Conservation (phyloP, 371 early-diverging fungal species). For the Entomophthora muscae region DNA sequence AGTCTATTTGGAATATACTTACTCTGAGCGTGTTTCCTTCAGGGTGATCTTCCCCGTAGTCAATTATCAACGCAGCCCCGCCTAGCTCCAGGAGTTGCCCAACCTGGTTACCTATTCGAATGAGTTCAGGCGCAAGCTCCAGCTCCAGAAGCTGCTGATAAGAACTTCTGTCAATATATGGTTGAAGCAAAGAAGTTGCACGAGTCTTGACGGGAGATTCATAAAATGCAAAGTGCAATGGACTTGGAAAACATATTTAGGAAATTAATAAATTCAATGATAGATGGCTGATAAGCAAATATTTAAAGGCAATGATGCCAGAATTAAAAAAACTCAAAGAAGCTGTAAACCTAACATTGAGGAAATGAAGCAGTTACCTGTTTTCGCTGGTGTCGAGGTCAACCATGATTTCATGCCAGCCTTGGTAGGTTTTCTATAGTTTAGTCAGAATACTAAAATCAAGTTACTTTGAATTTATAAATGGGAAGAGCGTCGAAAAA, state of each 20-base stretch:
- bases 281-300: no score
- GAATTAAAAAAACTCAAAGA: not conserved
- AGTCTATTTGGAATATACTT: slow-evolving; percentile 11
- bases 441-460: not conserved
- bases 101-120: slow-evolving; percentile 34
- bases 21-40: slow-evolving; percentile 69
- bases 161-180: not conserved
- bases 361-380: slow-evolving; percentile 17
- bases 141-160: not conserved
- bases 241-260: no score
- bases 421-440: slow-evolving; percentile 37
- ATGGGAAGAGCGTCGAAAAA: slow-evolving; percentile 94
- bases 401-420: slow-evolving; percentile 81
- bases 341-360: not conserved
- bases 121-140: slow-evolving; percentile 27
- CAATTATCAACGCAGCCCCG: slow-evolving; percentile 71
- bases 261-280: no score
- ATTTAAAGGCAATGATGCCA: no score
- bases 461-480: slow-evolving; percentile 53
- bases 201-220: no score
- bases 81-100: no score
- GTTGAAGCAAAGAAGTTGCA: no score
- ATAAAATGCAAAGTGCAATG: no score
- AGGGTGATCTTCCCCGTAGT: slow-evolving; percentile 75
- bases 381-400: slow-evolving; percentile 49